Percentiles rank a stretch among this genome's conserved stretches.
These are phyloP conservation scores for Skeletonema potamos DNA, from an alignment of 108 stramenopile genomes.

Conservation along the genomic window DNA sequence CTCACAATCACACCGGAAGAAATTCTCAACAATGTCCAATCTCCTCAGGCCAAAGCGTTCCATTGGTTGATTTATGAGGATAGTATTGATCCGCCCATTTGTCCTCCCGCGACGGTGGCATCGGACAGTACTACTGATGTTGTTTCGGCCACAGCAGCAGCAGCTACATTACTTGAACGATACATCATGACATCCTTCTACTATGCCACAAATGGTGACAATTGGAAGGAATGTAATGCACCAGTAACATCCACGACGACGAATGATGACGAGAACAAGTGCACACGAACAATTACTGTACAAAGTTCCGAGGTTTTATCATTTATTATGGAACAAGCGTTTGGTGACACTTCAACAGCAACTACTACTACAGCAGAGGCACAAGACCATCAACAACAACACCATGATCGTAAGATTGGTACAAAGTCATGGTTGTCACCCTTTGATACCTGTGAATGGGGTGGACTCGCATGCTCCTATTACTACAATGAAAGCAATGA, in stretches of 20 bases:
- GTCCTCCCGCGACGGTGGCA: neutral
- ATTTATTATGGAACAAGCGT: neutral
- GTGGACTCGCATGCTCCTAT: neutral
- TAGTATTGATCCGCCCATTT: slow-evolving; percentile 37
- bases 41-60: slow-evolving; percentile 57
- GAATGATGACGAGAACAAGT: slow-evolving; percentile 20
- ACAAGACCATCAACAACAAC: no score
- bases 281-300: slow-evolving; percentile 22
- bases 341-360: neutral
- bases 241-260: no score
- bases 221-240: slow-evolving; percentile 66
- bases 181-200: slow-evolving; percentile 28
- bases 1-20: neutral
- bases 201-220: slow-evolving; percentile 23
- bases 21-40: neutral
- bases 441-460: neutral
- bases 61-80: slow-evolving; percentile 62
- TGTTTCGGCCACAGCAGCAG: neutral
- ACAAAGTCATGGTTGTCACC: neutral
- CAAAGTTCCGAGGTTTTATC: slow-evolving; percentile 29
- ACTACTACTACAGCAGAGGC: no score
- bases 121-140: neutral
- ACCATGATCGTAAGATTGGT: neutral
- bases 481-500: neutral
- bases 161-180: slow-evolving; percentile 7